These are phyloP conservation scores for Scheffersomyces cryptocercus DNA, from an alignment of 1,139 yeast species.

Conservation along the genomic window DNA sequence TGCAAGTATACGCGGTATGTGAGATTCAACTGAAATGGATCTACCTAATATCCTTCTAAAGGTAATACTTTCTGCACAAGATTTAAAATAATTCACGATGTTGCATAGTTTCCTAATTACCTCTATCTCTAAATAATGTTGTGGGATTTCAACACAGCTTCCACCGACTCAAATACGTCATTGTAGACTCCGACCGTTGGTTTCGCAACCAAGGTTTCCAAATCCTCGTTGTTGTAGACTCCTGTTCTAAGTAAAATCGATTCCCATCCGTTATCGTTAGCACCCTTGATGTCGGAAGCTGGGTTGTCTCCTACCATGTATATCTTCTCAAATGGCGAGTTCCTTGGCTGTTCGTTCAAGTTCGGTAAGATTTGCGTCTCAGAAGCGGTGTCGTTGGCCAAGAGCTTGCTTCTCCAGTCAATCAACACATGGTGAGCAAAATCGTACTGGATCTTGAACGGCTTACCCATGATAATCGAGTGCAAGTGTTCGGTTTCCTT, in stretches of 20 bases:
- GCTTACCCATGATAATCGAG: conserved; percentile 79
- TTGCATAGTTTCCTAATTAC: too few species aligned
- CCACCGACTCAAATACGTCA: conserved; percentile 49
- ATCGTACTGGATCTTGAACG: conserved; percentile 76
- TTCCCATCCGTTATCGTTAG: conserved; percentile 85
- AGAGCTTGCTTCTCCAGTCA: conserved; percentile 52
- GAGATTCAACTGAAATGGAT: too few species aligned
- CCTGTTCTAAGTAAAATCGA: conserved; percentile 85
- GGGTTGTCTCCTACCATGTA: conserved; percentile 98
- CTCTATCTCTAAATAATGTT: background rate
- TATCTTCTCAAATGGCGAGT: conserved; percentile 55
- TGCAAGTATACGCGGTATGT: too few species aligned
- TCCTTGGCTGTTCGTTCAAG: conserved; percentile 34
- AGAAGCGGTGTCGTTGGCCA: conserved; percentile 14
- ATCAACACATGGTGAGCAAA: conserved; percentile 75
- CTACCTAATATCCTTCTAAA: too few species aligned
- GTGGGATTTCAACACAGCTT: conserved; percentile 22
- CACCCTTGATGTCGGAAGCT: conserved; percentile 88
- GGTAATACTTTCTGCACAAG: too few species aligned
- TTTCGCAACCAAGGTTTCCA: conserved; percentile 34
- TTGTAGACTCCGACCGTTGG: conserved; percentile 53
- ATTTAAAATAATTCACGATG: too few species aligned
- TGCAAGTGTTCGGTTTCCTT: conserved; percentile 39
- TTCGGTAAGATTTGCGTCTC: conserved; percentile 34
- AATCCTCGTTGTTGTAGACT: conserved; percentile 74